Conservation (phyloP, 1,284 basidiomycete species). For the Cystobasidium pallidum region DNA sequence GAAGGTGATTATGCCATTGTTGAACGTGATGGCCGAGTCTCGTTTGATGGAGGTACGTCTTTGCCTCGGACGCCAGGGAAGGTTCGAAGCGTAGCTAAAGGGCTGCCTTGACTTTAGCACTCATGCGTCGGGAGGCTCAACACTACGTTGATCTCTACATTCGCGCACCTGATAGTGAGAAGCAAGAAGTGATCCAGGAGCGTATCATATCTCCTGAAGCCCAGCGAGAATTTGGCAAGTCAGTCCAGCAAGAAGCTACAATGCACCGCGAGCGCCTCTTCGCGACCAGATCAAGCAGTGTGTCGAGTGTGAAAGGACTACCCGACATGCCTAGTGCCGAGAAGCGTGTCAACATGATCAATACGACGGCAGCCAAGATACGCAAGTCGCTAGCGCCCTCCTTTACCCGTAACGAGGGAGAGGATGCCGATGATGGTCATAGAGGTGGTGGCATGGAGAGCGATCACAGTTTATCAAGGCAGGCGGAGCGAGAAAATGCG, state of each 20-base stretch:
- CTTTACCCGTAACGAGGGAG: background rate
- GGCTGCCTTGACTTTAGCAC: background rate
- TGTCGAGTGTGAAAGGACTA: conserved; percentile 14
- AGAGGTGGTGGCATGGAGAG: conserved; percentile 10
- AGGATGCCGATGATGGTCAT: background rate
- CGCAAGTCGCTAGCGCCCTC: conserved; percentile 29
- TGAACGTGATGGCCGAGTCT: conserved; percentile 35
- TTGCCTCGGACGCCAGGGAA: background rate
- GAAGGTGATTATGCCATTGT: conserved; percentile 39
- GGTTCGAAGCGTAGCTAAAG: too few relatives aligned
- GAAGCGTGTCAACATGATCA: background rate
- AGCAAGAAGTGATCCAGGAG: conserved; percentile 42
- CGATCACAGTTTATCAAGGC: conserved; percentile 20
- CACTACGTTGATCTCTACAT: conserved; percentile 36
- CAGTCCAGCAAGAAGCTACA: conserved; percentile 14
- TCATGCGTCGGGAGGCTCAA: background rate
- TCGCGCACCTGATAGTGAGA: conserved; percentile 8
- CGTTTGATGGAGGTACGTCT: conserved; percentile 29
- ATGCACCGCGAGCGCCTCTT: conserved; percentile 3
- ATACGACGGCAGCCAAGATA: conserved; percentile 1
- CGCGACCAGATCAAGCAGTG: conserved; percentile 19
- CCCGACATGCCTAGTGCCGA: conserved; percentile 7
- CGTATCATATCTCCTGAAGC: conserved; percentile 40
- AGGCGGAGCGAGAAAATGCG: conserved; percentile 6
- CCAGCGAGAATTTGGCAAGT: conserved; percentile 32